Conservation (phyloP, 129 eudicot genomes). For the Logfia minima region DNA sequence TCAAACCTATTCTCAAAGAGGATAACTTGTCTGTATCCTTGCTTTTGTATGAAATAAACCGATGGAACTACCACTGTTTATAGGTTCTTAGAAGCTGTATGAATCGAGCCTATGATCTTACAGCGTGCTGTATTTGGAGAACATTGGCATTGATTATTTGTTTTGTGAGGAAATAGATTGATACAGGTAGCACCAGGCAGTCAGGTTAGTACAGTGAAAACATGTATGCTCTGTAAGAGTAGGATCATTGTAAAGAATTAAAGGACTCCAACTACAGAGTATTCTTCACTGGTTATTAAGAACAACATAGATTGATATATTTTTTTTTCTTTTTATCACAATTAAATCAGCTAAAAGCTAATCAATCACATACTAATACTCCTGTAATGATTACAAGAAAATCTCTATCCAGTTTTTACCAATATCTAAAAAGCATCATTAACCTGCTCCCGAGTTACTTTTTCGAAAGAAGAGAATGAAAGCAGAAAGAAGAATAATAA, state of each 20-base stretch:
- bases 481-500: too few species aligned
- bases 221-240: not conserved
- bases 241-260: not conserved
- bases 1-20: too few species aligned
- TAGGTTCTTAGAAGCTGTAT: not conserved
- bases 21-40: too few species aligned
- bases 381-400: not conserved
- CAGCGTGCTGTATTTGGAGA: not conserved
- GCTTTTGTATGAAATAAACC: too few species aligned
- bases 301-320: not conserved
- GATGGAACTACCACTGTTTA: not conserved
- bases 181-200: not conserved
- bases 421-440: not conserved
- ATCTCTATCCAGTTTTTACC: not conserved
- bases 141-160: not conserved
- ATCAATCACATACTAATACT: not conserved
- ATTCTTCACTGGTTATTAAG: not conserved
- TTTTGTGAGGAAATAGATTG: not conserved
- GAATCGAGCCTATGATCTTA: not conserved
- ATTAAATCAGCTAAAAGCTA: not conserved
- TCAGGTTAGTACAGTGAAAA: not conserved
- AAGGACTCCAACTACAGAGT: not conserved
- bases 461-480: too few species aligned
- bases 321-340: not conserved
- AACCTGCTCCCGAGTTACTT: not conserved